Evolutionary conservation across 768 basidiomycete genomes (phyloP).

Genomic region (Mycena sanguinolenta): DNA sequence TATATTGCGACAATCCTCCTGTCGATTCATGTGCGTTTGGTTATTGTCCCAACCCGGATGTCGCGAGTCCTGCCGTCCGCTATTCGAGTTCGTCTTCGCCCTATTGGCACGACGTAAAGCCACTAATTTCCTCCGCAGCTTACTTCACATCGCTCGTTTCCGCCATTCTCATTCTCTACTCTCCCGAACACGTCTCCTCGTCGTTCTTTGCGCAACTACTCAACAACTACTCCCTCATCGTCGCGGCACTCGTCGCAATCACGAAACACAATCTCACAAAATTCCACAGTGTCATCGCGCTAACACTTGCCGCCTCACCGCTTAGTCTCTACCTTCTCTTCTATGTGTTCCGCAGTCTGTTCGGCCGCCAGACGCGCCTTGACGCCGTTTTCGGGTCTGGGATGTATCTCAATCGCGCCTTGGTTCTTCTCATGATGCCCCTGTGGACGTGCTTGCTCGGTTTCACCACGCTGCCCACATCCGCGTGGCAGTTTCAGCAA

Average conservation of each 20-base stretch:
- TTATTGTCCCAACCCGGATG: conserved; percentile 35
- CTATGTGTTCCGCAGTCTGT: conserved; percentile 31
- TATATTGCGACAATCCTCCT: conserved; percentile 32
- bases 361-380: conserved; percentile 28
- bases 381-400: conserved; percentile 30
- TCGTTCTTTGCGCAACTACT: conserved; percentile 35
- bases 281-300: conserved; percentile 29
- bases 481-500: conserved; percentile 32
- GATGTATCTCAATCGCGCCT: conserved; percentile 19
- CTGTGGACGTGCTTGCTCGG: conserved; percentile 28
- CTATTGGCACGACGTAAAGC: neutral
- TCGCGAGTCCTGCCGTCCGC: conserved; percentile 37
- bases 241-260: conserved; percentile 28
- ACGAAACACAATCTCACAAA: conserved; percentile 32
- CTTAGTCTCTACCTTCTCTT: conserved; percentile 33
- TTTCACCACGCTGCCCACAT: conserved; percentile 18
- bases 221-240: conserved; percentile 37
- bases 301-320: conserved; percentile 34
- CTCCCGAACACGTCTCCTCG: conserved; percentile 21
- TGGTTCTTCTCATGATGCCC: conserved; percentile 33
- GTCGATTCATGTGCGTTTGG: conserved; percentile 33
- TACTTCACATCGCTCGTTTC: conserved; percentile 35
- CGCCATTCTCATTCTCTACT: conserved; percentile 32
- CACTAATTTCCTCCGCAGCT: conserved; percentile 11
- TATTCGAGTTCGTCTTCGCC: conserved; percentile 26